Evolutionary conservation across 2,329 filamentous ascomycete species (phyloP).

Genomic region (Shiraia sp.): DNA sequence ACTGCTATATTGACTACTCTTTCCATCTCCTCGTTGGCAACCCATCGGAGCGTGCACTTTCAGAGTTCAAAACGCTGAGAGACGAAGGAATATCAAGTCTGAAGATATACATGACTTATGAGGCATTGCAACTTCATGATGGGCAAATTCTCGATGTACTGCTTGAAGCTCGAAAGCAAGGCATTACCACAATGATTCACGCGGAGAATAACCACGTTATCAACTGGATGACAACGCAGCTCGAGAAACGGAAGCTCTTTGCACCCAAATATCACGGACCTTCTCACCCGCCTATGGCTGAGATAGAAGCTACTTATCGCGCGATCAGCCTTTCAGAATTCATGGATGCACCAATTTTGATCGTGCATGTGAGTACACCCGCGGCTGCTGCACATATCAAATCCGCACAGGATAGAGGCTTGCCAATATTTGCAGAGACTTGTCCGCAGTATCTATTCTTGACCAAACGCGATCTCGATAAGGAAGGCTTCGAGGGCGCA

Average conservation of each 20-base stretch:
- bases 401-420: slow-evolving; percentile 53
- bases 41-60: slow-evolving; percentile 37
- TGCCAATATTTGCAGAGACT: slow-evolving; percentile 59
- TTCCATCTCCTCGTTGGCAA: slow-evolving; percentile 47
- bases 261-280: slow-evolving; percentile 58
- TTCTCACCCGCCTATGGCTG: slow-evolving; percentile 55
- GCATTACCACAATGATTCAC: slow-evolving; percentile 60
- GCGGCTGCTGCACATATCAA: slow-evolving; percentile 53
- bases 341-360: slow-evolving; percentile 57
- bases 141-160: slow-evolving; percentile 45
- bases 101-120: slow-evolving; percentile 52
- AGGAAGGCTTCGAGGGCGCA: slow-evolving; percentile 58
- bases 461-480: slow-evolving; percentile 55
- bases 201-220: slow-evolving; percentile 60
- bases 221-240: slow-evolving; percentile 58
- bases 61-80: slow-evolving; percentile 42
- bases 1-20: slow-evolving; percentile 55
- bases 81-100: slow-evolving; percentile 44
- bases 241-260: slow-evolving; percentile 54
- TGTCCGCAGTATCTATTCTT: slow-evolving; percentile 62
- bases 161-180: slow-evolving; percentile 46
- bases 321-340: slow-evolving; percentile 56
- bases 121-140: slow-evolving; percentile 45
- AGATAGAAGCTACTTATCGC: slow-evolving; percentile 58
- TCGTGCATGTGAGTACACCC: slow-evolving; percentile 58